Percentiles rank a stretch among this genome's conserved stretches.
Evolutionary conservation across 768 basidiomycete genomes (phyloP).

Genomic region (Trametes coccinea): DNA sequence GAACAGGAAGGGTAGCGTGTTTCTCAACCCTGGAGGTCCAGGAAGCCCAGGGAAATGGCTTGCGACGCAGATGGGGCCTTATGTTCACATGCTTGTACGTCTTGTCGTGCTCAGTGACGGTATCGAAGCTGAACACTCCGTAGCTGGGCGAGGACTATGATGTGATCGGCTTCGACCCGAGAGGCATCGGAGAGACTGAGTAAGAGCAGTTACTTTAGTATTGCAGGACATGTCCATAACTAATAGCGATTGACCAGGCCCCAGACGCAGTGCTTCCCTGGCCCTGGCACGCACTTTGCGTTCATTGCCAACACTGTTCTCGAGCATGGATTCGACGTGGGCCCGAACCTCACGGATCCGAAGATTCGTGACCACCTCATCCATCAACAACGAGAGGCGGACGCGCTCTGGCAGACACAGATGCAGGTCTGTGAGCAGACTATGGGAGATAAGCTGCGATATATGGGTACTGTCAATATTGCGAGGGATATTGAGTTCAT

Average conservation of each 20-base stretch:
- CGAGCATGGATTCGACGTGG: slow-evolving; percentile 28
- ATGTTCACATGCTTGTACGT: not conserved
- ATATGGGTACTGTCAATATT: slow-evolving; percentile 36
- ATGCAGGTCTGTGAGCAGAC: slow-evolving; percentile 30
- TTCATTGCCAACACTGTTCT: slow-evolving; percentile 33
- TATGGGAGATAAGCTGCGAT: slow-evolving; percentile 32
- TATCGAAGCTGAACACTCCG: not conserved
- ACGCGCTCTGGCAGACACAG: slow-evolving; percentile 28
- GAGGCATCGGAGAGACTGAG: slow-evolving; percentile 36
- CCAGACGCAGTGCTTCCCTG: slow-evolving; percentile 30
- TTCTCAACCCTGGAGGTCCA: slow-evolving; percentile 37
- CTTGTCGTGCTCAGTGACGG: not conserved
- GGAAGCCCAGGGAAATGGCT: not conserved
- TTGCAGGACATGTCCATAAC: too few relatives aligned
- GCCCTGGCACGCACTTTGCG: slow-evolving; percentile 23
- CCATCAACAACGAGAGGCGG: slow-evolving; percentile 24
- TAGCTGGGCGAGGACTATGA: slow-evolving; percentile 31
- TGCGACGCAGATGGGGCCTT: not conserved
- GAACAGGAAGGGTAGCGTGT: slow-evolving; percentile 31
- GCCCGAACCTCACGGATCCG: slow-evolving; percentile 30
- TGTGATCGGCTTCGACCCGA: slow-evolving; percentile 34
- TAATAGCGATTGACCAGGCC: slow-evolving; percentile 23
- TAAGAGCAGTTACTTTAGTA: slow-evolving; percentile 6
- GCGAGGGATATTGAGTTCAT: slow-evolving; percentile 36
- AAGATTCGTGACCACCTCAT: slow-evolving; percentile 25